Evolutionary conservation across 2,329 filamentous ascomycete genomes (phyloP).

Genomic region (Ophiostoma sp.): DNA sequence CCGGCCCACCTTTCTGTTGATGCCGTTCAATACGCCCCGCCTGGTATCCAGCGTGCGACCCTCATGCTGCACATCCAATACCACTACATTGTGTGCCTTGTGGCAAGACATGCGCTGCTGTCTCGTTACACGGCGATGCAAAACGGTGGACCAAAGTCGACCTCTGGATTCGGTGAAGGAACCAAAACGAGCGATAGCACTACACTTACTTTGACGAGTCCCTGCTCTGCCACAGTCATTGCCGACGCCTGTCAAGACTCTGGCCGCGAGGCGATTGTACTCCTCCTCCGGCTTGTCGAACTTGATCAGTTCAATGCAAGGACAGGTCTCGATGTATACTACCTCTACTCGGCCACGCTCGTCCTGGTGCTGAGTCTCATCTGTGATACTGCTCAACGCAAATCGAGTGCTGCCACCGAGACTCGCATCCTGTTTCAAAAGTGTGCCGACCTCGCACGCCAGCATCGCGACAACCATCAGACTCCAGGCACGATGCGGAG

Average conservation of each 20-base stretch:
- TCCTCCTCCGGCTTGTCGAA: constrained; percentile 40
- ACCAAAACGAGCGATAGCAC: not conserved
- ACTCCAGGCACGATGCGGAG: constrained; percentile 16
- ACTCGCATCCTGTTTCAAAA: not conserved
- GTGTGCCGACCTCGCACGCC: constrained; percentile 6
- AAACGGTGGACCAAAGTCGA: not conserved
- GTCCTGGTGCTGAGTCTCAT: constrained; percentile 43
- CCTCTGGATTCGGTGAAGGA: not conserved
- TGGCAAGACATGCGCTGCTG: constrained; percentile 42
- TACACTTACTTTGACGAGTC: not conserved
- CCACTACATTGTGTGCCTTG: constrained; percentile 42
- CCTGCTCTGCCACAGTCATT: not conserved
- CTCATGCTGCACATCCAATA: constrained; percentile 43
- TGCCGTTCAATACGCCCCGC: constrained; percentile 37
- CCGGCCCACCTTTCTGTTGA: constrained; percentile 41
- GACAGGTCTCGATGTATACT: constrained; percentile 44
- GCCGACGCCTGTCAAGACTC: constrained; percentile 8
- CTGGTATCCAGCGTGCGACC: constrained; percentile 40
- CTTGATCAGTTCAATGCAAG: constrained; percentile 41
- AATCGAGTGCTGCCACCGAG: not conserved
- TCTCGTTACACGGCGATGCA: constrained; percentile 36
- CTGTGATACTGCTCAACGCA: constrained; percentile 28
- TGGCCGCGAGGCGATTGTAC: constrained; percentile 2
- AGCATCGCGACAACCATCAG: not conserved
- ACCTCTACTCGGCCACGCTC: constrained; percentile 40